Evolutionary conservation across 768 basidiomycete species (phyloP).

Genomic region (Dictyophora rubrovolvata): DNA sequence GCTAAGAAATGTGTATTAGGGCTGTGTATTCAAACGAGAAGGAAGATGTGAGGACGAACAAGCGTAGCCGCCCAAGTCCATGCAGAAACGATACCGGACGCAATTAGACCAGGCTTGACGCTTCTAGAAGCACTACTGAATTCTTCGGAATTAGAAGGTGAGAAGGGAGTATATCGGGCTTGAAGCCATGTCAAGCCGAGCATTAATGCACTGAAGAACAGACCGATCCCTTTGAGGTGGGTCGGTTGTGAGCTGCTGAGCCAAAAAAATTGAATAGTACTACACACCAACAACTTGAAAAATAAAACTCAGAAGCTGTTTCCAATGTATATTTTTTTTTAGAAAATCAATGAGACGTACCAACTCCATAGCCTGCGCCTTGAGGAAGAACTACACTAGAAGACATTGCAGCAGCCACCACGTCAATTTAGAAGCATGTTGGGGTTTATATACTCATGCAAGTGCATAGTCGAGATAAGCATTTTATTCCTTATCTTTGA

Average conservation of each 20-base stretch:
- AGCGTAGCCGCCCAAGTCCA: conserved; percentile 88
- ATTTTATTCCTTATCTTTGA: background rate
- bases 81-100: conserved; percentile 84
- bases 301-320: background rate
- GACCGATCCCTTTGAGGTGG: conserved; percentile 56
- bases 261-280: background rate
- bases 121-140: conserved; percentile 75
- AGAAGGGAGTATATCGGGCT: conserved; percentile 73
- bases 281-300: conserved; percentile 40
- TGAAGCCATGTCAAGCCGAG: conserved; percentile 68
- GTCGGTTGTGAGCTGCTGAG: background rate
- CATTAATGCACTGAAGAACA: conserved; percentile 84
- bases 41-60: conserved; percentile 30
- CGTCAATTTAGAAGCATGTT: background rate
- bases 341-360: conserved; percentile 27
- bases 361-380: conserved; percentile 80
- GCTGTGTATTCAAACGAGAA: conserved; percentile 10
- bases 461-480: background rate
- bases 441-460: background rate
- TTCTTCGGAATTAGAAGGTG: conserved; percentile 71
- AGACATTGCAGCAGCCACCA: conserved; percentile 5
- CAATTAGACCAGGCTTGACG: conserved; percentile 86
- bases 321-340: background rate
- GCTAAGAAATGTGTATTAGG: conserved; percentile 22
- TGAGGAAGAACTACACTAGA: conserved; percentile 45